Evolutionary conservation across 768 basidiomycete genomes (phyloP).

Genomic region (Daedaleopsis nitida): DNA sequence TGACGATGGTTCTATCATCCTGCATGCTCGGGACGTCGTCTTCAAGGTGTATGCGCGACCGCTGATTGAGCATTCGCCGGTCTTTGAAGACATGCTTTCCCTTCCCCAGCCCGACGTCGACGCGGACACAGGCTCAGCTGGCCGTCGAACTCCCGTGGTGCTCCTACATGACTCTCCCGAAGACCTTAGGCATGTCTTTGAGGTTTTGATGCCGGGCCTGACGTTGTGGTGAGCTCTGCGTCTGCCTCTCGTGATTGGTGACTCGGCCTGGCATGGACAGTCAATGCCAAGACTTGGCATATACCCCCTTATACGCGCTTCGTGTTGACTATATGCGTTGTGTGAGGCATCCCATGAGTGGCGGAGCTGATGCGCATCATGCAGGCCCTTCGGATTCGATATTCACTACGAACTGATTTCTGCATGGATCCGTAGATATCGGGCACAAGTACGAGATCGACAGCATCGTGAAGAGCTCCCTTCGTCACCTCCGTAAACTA

Average conservation of each 20-base stretch:
- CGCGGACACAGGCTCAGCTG: not conserved
- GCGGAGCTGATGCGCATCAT: no score
- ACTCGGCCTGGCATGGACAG: not conserved
- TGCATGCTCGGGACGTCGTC: not conserved
- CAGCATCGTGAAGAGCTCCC: not conserved
- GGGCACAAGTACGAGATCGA: not conserved
- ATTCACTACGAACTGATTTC: no score
- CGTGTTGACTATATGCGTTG: not conserved
- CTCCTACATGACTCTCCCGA: not conserved
- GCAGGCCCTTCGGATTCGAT: no score
- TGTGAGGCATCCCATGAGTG: not conserved
- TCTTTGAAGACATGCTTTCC: conserved; percentile 12
- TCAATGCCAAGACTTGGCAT: not conserved
- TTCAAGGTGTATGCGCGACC: conserved; percentile 14
- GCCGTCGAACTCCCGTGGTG: not conserved
- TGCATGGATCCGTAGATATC: not conserved
- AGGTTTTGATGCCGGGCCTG: not conserved
- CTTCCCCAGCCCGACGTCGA: not conserved
- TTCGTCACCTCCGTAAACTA: not conserved
- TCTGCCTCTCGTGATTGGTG: no score
- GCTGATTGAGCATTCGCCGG: conserved; percentile 4
- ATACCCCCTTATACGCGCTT: not conserved
- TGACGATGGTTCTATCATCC: conserved; percentile 13
- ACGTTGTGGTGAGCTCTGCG: not conserved
- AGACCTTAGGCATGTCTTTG: not conserved